Evolutionary conservation across 768 basidiomycete species (phyloP).

Genomic region (Boletus patriciae): DNA sequence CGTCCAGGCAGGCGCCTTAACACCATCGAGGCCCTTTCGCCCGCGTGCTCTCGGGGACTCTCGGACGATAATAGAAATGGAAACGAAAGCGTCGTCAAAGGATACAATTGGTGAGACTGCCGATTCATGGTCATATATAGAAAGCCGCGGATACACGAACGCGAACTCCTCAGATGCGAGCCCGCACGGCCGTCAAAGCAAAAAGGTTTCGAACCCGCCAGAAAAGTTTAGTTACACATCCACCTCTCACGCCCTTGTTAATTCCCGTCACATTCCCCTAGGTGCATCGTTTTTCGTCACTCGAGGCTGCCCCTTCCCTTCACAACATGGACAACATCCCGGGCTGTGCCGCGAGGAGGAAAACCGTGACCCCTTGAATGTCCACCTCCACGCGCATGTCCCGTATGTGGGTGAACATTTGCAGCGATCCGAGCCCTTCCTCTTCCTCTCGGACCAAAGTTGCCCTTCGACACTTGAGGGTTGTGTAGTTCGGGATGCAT

Average conservation of each 20-base stretch:
- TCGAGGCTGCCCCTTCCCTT: constrained; percentile 17
- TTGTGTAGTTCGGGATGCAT: constrained; percentile 36
- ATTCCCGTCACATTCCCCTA: not conserved
- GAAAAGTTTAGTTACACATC: not conserved
- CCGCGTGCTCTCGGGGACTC: not conserved
- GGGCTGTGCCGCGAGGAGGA: constrained; percentile 12
- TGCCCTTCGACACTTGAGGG: constrained; percentile 30
- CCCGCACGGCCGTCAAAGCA: not conserved
- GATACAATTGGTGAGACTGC: not conserved
- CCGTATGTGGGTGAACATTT: constrained; percentile 16
- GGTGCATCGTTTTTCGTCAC: constrained; percentile 3
- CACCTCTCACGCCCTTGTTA: not conserved
- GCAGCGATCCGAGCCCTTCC: constrained; percentile 31
- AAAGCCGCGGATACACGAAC: not conserved
- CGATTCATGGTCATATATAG: not conserved
- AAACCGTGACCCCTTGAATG: constrained; percentile 10
- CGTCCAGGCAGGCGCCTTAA: not conserved
- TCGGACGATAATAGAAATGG: not conserved
- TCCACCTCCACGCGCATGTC: constrained; percentile 13
- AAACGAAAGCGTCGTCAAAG: not conserved
- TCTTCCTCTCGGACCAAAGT: constrained; percentile 33
- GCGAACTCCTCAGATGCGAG: not conserved
- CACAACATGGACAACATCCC: constrained; percentile 2
- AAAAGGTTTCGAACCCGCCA: not conserved
- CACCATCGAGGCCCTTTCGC: not conserved